Percentiles rank a stretch among this genome's conserved stretches.
Evolutionary conservation across 2,329 filamentous ascomycete genomes (phyloP).

Genomic region (Sarocladium kiliense): DNA sequence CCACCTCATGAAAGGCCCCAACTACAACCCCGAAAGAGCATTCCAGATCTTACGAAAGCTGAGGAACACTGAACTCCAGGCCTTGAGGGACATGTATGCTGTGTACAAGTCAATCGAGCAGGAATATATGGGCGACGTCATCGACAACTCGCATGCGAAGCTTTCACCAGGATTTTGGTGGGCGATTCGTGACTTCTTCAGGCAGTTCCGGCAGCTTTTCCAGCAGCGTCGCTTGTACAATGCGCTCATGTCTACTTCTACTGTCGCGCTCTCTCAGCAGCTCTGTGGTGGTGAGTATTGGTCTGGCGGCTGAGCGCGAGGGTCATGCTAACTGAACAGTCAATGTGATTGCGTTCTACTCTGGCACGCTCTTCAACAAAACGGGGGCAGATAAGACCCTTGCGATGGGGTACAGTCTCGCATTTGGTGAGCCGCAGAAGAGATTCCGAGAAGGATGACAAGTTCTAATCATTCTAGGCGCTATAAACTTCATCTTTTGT

Average conservation of each 20-base stretch:
- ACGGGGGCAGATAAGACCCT: constrained; percentile 15
- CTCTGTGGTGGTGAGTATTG: constrained; percentile 20
- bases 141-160: constrained; percentile 16
- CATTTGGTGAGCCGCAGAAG: constrained; percentile 18
- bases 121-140: constrained; percentile 19
- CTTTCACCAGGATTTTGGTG: constrained; percentile 21
- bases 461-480: constrained; percentile 16
- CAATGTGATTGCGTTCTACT: constrained; percentile 41
- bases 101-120: constrained; percentile 29
- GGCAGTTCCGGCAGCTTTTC: constrained; percentile 23
- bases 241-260: constrained; percentile 24
- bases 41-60: constrained; percentile 29
- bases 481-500: constrained; percentile 36
- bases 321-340: constrained; percentile 11
- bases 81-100: constrained; percentile 34
- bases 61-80: constrained; percentile 35
- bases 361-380: constrained; percentile 25
- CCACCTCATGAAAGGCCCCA: constrained; percentile 32
- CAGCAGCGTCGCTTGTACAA: constrained; percentile 23
- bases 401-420: constrained; percentile 24
- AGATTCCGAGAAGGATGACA: neutral
- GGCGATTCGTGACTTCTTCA: constrained; percentile 22
- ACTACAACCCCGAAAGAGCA: constrained; percentile 30
- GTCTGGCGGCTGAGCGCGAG: neutral
- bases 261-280: constrained; percentile 27